phyloP scores from a whole-genome alignment of 2,329 filamentous ascomycete species.

The Lecanosticta acicola region DNA sequence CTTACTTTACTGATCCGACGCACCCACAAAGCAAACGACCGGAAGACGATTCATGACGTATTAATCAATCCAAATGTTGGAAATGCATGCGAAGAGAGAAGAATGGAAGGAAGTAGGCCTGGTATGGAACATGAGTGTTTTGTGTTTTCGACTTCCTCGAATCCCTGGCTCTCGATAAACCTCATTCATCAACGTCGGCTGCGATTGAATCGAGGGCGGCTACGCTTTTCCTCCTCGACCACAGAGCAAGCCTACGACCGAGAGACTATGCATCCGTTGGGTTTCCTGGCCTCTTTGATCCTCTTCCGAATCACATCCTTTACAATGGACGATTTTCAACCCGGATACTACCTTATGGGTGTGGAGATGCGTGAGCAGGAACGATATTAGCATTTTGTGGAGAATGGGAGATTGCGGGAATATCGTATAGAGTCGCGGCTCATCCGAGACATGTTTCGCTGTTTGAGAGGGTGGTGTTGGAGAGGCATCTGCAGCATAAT shows the following conservation, averaged over 20 bases:
- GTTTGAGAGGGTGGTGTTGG: conserved; percentile 56
- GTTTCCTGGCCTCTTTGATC: conserved; percentile 85
- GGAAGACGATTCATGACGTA: no score
- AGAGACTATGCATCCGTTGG: conserved; percentile 88
- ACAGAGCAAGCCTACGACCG: conserved; percentile 91
- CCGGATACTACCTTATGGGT: conserved; percentile 4
- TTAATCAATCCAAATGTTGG: no score
- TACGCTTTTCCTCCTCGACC: conserved; percentile 78
- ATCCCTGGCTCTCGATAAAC: neutral
- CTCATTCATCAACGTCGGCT: conserved; percentile 69
- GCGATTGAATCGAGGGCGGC: conserved; percentile 81
- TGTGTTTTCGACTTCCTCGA: neutral
- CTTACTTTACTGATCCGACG: no score
- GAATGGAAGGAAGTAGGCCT: no score
- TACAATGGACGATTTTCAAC: conserved; percentile 60
- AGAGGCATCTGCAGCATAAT: conserved; percentile 1
- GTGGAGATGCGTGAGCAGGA: conserved; percentile 6
- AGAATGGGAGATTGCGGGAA: conserved; percentile 61
- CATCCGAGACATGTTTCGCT: conserved; percentile 77
- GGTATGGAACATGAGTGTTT: no score
- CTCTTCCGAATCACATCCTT: conserved; percentile 84
- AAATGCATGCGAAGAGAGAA: no score
- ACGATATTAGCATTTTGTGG: conserved; percentile 5
- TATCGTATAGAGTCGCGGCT: conserved; percentile 87
- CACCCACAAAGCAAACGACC: no score